A percentile compares a stretch with the other conserved stretches of the same genome.
These are phyloP conservation scores for Teunomyces kruisii DNA, from an alignment of 805 yeast genomes.

Conservation along the genomic window DNA sequence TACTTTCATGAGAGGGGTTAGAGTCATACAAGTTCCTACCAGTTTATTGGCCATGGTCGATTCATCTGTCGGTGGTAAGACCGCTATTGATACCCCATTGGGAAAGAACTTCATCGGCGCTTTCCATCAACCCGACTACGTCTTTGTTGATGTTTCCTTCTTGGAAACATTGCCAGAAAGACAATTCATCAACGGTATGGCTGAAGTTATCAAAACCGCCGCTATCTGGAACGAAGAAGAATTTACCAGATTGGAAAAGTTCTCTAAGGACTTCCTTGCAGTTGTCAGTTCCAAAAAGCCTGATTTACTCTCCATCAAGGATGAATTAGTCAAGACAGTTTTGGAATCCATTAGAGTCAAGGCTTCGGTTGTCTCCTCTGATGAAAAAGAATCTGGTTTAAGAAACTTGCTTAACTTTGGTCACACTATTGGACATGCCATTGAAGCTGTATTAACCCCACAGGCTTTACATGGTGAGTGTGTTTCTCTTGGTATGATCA, in stretches of 20 bases:
- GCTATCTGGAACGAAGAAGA: conserved; percentile 95
- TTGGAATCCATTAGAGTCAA: conserved; percentile 85
- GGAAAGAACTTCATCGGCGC: conserved; percentile 97
- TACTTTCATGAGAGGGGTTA: conserved; percentile 96
- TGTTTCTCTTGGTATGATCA: conserved; percentile 94
- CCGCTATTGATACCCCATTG: conserved; percentile 94
- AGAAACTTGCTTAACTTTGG: conserved; percentile 93
- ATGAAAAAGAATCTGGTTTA: conserved; percentile 93
- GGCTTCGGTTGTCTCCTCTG: conserved; percentile 89
- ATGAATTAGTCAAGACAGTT: conserved; percentile 76
- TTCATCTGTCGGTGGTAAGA: conserved; percentile 96
- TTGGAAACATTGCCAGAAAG: conserved; percentile 86
- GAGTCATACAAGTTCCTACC: conserved; percentile 92
- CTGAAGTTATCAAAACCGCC: conserved; percentile 96
- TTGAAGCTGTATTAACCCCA: conserved; percentile 96
- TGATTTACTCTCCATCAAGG: conserved; percentile 66
- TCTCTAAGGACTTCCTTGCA: conserved; percentile 66
- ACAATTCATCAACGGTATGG: conserved; percentile 97
- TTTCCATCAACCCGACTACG: conserved; percentile 92
- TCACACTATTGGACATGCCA: conserved; percentile 97
- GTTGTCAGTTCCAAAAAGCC: conserved; percentile 48
- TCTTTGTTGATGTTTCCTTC: conserved; percentile 85
- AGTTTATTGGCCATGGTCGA: conserved; percentile 96
- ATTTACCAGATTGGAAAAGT: conserved; percentile 77
- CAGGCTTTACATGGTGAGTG: conserved; percentile 97